These are phyloP conservation scores for Echria macrotheca DNA, from an alignment of 495 filamentous ascomycete species.

Conservation along the genomic window DNA sequence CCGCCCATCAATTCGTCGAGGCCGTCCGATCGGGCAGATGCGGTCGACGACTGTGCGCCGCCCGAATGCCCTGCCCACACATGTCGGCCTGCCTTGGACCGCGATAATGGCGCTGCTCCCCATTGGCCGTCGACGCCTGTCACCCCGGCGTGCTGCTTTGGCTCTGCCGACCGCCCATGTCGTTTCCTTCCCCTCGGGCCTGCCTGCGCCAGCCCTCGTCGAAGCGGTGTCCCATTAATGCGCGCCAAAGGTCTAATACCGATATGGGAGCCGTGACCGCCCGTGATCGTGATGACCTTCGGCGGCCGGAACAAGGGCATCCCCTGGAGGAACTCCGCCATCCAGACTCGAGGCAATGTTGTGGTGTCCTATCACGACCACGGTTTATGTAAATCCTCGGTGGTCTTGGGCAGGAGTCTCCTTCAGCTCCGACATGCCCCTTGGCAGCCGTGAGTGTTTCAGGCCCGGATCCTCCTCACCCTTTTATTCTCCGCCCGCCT, in stretches of 20 bases:
- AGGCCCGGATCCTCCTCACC: not conserved
- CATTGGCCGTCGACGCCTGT: not conserved
- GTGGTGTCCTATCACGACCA: too few relatives aligned
- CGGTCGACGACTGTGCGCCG: conserved; percentile 3
- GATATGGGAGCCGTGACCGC: too few relatives aligned
- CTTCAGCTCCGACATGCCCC: too few relatives aligned
- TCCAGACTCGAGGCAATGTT: too few relatives aligned
- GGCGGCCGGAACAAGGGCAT: too few relatives aligned
- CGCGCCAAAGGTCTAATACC: not conserved
- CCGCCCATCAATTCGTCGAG: not conserved
- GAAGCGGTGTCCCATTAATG: conserved; percentile 5
- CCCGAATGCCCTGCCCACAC: not conserved
- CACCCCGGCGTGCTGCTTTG: not conserved
- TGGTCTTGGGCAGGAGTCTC: too few relatives aligned
- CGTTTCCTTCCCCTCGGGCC: conserved; percentile 6
- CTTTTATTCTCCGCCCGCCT: not conserved
- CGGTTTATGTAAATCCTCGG: too few relatives aligned
- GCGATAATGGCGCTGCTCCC: conserved; percentile 4
- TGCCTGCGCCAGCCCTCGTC: not conserved
- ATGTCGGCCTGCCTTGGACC: not conserved
- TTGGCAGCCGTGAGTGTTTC: not conserved
- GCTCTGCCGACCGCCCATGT: not conserved
- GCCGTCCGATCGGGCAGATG: conserved; percentile 7
- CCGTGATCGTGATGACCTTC: too few relatives aligned
- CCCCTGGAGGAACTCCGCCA: too few relatives aligned